Conservation (phyloP, 495 filamentous ascomycete species). For the Penicillium crystallinum region DNA sequence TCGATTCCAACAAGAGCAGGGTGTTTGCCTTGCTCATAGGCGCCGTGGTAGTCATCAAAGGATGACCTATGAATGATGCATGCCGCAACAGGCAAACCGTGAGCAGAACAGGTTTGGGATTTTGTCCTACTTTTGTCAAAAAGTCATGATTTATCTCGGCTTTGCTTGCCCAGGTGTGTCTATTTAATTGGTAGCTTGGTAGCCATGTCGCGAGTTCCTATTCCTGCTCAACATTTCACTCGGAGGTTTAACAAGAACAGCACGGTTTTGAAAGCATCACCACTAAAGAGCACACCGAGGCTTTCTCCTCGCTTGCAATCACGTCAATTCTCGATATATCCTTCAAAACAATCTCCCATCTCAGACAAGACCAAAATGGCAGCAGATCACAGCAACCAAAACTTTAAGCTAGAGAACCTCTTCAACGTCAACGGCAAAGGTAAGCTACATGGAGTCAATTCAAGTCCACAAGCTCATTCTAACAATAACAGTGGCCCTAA, state of each 20-base stretch:
- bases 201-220: neutral
- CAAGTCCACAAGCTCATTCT: neutral
- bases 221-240: neutral
- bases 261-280: neutral
- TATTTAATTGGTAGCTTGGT: neutral
- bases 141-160: neutral
- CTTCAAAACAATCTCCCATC: neutral
- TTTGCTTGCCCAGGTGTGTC: neutral
- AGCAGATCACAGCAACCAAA: constrained; percentile 38
- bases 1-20: neutral
- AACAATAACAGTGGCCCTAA: constrained; percentile 40
- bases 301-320: neutral
- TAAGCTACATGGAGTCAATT: neutral
- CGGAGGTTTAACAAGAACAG: neutral
- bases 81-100: neutral
- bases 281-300: neutral
- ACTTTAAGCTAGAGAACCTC: constrained; percentile 44
- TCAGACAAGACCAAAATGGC: constrained; percentile 12
- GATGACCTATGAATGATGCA: neutral
- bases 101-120: neutral
- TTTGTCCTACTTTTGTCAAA: neutral
- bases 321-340: neutral
- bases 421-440: constrained; percentile 54
- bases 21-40: neutral
- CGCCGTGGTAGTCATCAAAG: neutral